Evolutionary conservation across 1,139 yeast genomes (phyloP).

Genomic region (Lodderomyces pseudojiufengensis): DNA sequence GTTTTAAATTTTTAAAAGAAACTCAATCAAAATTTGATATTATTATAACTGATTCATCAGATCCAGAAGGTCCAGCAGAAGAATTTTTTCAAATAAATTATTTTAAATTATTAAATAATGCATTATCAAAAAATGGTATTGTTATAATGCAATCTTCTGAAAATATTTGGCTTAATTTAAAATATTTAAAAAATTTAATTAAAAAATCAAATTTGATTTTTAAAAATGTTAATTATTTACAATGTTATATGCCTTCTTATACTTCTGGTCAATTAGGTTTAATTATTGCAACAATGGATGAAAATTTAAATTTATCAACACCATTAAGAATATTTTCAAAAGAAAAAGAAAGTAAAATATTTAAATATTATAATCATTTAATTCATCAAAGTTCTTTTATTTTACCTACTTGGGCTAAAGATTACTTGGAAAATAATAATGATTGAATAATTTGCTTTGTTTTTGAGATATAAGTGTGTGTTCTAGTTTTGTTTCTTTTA

Average conservation of each 20-base stretch:
- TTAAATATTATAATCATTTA: slow-evolving; percentile 68
- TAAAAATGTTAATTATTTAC: slow-evolving; percentile 71
- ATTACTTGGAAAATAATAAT: slow-evolving; percentile 12
- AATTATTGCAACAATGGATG: slow-evolving; percentile 72
- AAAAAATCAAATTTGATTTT: slow-evolving; percentile 67
- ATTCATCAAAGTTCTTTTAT: slow-evolving; percentile 81
- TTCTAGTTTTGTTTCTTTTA: no score
- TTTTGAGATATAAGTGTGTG: no score
- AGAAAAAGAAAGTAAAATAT: slow-evolving; percentile 48
- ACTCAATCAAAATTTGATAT: slow-evolving; percentile 60
- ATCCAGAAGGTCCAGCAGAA: slow-evolving; percentile 98
- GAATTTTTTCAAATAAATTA: slow-evolving; percentile 83
- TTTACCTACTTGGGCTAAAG: slow-evolving; percentile 81
- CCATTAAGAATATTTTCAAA: slow-evolving; percentile 50
- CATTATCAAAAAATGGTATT: slow-evolving; percentile 77
- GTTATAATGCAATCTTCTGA: slow-evolving; percentile 92
- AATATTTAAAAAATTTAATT: slow-evolving; percentile 58
- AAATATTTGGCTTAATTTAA: slow-evolving; percentile 84
- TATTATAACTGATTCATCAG: slow-evolving; percentile 92
- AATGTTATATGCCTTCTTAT: slow-evolving; percentile 90
- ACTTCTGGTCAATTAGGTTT: slow-evolving; percentile 96
- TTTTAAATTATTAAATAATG: slow-evolving; percentile 66
- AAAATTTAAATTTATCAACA: slow-evolving; percentile 41
- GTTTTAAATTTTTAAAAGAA: slow-evolving; percentile 69
- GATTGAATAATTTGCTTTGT: no score